Evolutionary conservation across 139 green algal genomes (phyloP).

Genomic region (Closterium sp.): DNA sequence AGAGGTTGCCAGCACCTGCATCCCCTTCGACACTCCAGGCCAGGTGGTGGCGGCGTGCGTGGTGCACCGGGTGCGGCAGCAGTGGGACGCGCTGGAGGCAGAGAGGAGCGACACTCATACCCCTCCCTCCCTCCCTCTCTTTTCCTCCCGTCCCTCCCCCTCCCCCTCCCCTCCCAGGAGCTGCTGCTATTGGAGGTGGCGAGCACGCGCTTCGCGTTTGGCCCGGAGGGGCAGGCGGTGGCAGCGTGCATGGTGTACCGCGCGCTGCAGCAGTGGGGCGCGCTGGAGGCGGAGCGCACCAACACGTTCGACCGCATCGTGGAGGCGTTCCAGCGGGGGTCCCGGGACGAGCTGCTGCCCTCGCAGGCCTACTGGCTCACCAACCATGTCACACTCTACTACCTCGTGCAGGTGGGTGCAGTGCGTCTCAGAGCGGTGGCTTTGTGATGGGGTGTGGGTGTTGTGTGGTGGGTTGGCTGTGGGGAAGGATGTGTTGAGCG

Average conservation of each 20-base stretch:
- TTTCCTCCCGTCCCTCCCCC: too few relatives aligned
- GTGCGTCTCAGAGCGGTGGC: too few relatives aligned
- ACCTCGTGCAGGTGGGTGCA: background rate
- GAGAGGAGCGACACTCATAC: slow-evolving; percentile 71
- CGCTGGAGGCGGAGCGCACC: slow-evolving; percentile 87
- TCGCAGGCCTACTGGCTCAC: slow-evolving; percentile 4
- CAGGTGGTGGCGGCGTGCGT: slow-evolving; percentile 79
- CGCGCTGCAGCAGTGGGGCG: slow-evolving; percentile 77
- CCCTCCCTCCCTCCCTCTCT: too few relatives aligned
- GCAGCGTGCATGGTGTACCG: slow-evolving; percentile 85
- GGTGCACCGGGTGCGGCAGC: slow-evolving; percentile 79
- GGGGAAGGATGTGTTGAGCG: too few relatives aligned
- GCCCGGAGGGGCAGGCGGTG: slow-evolving; percentile 68
- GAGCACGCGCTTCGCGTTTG: slow-evolving; percentile 66
- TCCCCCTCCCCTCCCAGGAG: background rate
- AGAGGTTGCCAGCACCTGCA: slow-evolving; percentile 56
- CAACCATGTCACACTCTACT: slow-evolving; percentile 5
- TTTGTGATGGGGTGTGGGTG: too few relatives aligned
- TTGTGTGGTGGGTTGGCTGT: too few relatives aligned
- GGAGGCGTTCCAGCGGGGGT: slow-evolving; percentile 16
- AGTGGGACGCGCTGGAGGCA: slow-evolving; percentile 80
- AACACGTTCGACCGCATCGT: slow-evolving; percentile 92
- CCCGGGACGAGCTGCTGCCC: background rate
- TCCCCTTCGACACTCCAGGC: slow-evolving; percentile 59
- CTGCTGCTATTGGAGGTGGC: slow-evolving; percentile 1